phyloP scores from a whole-genome alignment of 371 early-diverging fungal species.

The Mucor plumbeus region DNA sequence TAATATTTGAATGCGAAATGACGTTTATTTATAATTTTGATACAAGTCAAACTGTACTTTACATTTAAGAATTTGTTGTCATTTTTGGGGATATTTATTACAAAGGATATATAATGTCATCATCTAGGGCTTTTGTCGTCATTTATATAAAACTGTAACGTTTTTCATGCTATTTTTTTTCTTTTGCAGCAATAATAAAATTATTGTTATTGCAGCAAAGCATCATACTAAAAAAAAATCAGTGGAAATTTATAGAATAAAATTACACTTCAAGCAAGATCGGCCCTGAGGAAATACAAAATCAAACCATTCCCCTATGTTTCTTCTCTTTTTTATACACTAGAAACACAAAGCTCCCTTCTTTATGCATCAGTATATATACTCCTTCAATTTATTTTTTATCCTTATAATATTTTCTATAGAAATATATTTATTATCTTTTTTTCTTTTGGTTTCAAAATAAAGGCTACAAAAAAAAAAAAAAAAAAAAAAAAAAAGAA shows the following conservation, averaged over 20 bases:
- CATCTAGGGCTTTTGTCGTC: no score
- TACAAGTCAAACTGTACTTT: no score
- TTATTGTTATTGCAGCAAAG: no score
- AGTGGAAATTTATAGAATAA: not conserved
- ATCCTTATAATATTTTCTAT: not conserved
- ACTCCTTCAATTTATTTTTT: not conserved
- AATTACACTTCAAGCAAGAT: not conserved
- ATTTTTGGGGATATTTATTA: no score
- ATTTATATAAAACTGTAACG: no score
- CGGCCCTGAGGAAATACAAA: not conserved
- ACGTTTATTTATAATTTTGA: not conserved
- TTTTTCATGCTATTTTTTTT: not conserved
- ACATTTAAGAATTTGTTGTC: no score
- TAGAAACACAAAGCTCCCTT: not conserved
- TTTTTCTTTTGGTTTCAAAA: not conserved
- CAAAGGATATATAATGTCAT: no score
- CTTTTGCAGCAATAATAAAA: not conserved
- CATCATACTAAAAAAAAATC: no score
- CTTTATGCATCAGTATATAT: not conserved
- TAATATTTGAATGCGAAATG: not conserved
- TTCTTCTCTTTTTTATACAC: not conserved
- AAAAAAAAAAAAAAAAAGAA: no score
- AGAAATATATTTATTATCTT: not conserved
- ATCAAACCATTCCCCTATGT: not conserved
- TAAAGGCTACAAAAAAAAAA: slow-evolving; percentile 4